A percentile compares a stretch with the other conserved stretches of the same genome.
Conservation (phyloP, 1,284 basidiomycete genomes). For the Cutaneotrichosporon mucoides region DNA sequence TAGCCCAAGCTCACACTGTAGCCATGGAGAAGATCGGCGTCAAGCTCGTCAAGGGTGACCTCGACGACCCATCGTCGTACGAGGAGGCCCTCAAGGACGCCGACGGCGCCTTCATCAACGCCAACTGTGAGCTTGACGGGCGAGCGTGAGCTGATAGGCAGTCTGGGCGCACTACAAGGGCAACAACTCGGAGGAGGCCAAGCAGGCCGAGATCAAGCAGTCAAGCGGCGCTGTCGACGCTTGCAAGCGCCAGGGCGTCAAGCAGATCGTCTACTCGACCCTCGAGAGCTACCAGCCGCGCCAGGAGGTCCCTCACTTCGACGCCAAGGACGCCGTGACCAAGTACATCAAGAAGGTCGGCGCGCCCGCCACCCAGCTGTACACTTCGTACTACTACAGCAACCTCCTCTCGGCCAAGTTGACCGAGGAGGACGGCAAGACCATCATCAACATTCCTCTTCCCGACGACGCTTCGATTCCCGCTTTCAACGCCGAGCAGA, state of each 20-base stretch:
- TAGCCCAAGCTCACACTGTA: conserved; percentile 3
- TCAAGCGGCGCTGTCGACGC: conserved; percentile 13
- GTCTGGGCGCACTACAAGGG: conserved; percentile 18
- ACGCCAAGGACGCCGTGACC: conserved; percentile 33
- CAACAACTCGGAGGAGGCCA: conserved; percentile 17
- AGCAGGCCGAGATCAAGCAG: conserved; percentile 15
- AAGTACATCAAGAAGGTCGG: conserved; percentile 23
- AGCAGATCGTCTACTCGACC: conserved; percentile 20
- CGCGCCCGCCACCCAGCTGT: conserved; percentile 23
- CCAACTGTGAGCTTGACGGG: conserved; percentile 21
- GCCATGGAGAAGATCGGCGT: conserved; percentile 18
- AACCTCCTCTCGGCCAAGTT: conserved; percentile 7
- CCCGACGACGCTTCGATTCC: conserved; percentile 29
- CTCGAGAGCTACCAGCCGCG: conserved; percentile 24
- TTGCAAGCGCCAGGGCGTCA: conserved; percentile 6
- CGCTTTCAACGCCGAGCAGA: conserved; percentile 28
- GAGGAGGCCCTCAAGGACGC: conserved; percentile 20
- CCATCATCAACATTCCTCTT: conserved; percentile 18
- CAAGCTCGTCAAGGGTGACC: conserved; percentile 22
- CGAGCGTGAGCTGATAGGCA: background rate
- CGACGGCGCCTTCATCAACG: conserved; percentile 27
- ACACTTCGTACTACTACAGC: conserved; percentile 17
- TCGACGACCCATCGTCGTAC: conserved; percentile 21
- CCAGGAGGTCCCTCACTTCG: conserved; percentile 23
- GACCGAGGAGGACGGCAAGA: conserved; percentile 11